A percentile compares a stretch with the other conserved stretches of the same genome.
Conservation (phyloP, 129 eudicot species). For the Flaveria bidentis region DNA sequence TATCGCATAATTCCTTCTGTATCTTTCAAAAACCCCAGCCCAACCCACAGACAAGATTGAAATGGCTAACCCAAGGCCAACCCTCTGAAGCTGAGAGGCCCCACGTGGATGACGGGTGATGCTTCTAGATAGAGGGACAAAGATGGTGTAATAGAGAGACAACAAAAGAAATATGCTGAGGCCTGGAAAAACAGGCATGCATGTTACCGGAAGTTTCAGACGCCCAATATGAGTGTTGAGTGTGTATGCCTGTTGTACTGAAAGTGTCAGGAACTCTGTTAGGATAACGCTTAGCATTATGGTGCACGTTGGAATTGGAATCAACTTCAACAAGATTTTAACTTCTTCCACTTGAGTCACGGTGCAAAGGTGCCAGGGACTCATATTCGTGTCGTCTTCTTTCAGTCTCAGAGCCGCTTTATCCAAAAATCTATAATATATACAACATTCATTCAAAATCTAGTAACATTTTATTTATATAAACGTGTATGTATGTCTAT, state of each 20-base stretch:
- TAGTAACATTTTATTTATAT: no score
- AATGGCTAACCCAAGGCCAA: slow-evolving; percentile 88
- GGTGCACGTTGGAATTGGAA: slow-evolving; percentile 87
- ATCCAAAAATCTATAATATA: slow-evolving; percentile 65
- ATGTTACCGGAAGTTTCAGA: slow-evolving; percentile 87
- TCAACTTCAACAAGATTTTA: slow-evolving; percentile 66
- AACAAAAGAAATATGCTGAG: slow-evolving; percentile 82
- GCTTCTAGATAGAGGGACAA: slow-evolving; percentile 74
- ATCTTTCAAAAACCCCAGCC: slow-evolving; percentile 91
- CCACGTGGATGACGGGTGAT: slow-evolving; percentile 94
- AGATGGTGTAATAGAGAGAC: slow-evolving; percentile 70
- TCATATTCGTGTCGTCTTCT: slow-evolving; percentile 52
- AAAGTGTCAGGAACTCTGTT: slow-evolving; percentile 81
- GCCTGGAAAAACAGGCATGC: slow-evolving; percentile 98
- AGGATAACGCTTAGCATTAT: slow-evolving; percentile 73
- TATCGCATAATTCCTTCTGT: slow-evolving; percentile 76
- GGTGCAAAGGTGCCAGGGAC: slow-evolving; percentile 85
- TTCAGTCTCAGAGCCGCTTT: slow-evolving; percentile 83
- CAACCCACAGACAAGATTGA: slow-evolving; percentile 77
- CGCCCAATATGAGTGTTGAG: slow-evolving; percentile 75
- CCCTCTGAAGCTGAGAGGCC: slow-evolving; percentile 93
- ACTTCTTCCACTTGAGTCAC: slow-evolving; percentile 97
- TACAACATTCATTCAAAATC: background rate
- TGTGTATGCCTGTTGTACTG: slow-evolving; percentile 92
- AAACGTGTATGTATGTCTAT: no score